phyloP scores from a whole-genome alignment of 257 asterid genomes.

The Solanum pimpinellifolium region DNA sequence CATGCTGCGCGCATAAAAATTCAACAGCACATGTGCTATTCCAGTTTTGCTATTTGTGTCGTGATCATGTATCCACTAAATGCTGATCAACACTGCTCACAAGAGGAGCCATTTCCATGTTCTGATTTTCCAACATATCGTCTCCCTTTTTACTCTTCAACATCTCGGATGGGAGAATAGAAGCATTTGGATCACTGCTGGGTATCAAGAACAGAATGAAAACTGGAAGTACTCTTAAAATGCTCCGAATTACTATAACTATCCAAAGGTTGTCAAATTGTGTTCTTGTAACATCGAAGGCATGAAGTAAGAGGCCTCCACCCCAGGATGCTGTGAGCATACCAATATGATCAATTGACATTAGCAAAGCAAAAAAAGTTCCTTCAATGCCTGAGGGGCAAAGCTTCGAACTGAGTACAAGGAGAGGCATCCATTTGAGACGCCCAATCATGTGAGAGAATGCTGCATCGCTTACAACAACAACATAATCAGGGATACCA shows the following conservation, averaged over 20 bases:
- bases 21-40: not conserved
- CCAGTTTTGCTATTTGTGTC: not conserved
- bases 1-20: not conserved
- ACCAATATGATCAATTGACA: conserved; percentile 67
- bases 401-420: conserved; percentile 53
- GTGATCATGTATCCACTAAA: conserved; percentile 8
- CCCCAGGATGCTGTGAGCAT: conserved; percentile 45
- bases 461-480: conserved; percentile 51
- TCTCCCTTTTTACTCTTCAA: conserved; percentile 7
- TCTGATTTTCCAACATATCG: not conserved
- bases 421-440: conserved; percentile 71
- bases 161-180: conserved; percentile 11
- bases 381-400: conserved; percentile 75
- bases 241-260: conserved; percentile 35
- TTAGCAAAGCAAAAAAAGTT: conserved; percentile 56
- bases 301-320: conserved; percentile 48
- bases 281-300: conserved; percentile 45
- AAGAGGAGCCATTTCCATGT: conserved; percentile 37
- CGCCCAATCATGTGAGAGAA: conserved; percentile 32
- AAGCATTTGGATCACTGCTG: conserved; percentile 16
- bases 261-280: conserved; percentile 55
- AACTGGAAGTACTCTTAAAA: conserved; percentile 38
- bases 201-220: conserved; percentile 43
- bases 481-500: conserved; percentile 56
- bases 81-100: conserved; percentile 11